Percentiles rank a stretch among this genome's conserved stretches.
These are phyloP conservation scores for Collybia nuda DNA, from an alignment of 768 basidiomycete species.

Conservation along the genomic window DNA sequence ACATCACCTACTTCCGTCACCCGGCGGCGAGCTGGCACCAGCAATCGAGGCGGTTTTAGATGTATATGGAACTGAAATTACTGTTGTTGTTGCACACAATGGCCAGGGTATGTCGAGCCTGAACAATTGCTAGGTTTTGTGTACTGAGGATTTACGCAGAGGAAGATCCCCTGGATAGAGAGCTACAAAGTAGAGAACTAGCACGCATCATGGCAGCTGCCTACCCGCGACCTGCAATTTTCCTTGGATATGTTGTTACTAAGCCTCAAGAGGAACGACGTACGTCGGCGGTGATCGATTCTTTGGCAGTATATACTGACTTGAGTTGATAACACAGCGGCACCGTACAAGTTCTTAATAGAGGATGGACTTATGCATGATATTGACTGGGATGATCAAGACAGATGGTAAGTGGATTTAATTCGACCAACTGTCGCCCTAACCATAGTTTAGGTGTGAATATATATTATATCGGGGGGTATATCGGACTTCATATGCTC, in stretches of 20 bases:
- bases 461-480: conserved; percentile 85
- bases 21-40: conserved; percentile 82
- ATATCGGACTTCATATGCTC: conserved; percentile 79
- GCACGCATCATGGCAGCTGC: conserved; percentile 74
- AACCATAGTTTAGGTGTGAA: conserved; percentile 64
- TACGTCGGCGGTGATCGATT: conserved; percentile 30
- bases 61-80: conserved; percentile 73
- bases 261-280: conserved; percentile 62
- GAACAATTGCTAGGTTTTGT: background rate
- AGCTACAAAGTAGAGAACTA: conserved; percentile 79
- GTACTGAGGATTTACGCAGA: conserved; percentile 40
- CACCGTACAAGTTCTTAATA: conserved; percentile 74
- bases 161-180: conserved; percentile 86
- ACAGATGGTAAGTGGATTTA: conserved; percentile 56
- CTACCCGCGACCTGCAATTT: conserved; percentile 73
- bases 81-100: conserved; percentile 88
- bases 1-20: conserved; percentile 87
- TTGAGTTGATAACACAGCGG: conserved; percentile 37
- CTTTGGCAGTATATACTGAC: background rate
- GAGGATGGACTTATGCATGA: conserved; percentile 81
- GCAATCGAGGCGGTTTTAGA: conserved; percentile 87
- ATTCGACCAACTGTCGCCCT: background rate
- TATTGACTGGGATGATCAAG: conserved; percentile 70
- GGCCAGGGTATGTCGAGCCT: conserved; percentile 64
- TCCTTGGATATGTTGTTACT: conserved; percentile 81